Evolutionary conservation across 129 eudicot species (phyloP).

Genomic region (Arctium lappa): DNA sequence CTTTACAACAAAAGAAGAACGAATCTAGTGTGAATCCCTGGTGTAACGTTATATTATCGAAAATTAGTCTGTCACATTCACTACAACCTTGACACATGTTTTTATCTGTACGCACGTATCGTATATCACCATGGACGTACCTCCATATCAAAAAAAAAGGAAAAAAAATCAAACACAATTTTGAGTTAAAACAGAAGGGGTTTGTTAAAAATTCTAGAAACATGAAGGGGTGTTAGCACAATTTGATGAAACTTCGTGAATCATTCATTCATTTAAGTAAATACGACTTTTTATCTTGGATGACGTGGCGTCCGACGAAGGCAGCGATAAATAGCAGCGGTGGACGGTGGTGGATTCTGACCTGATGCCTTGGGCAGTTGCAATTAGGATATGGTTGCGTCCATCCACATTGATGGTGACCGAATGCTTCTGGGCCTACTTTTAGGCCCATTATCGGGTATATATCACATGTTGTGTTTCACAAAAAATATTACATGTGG

Average conservation of each 20-base stretch:
- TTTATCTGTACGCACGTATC: neutral
- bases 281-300: neutral
- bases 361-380: neutral
- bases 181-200: neutral
- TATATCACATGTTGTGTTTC: constrained; percentile 10
- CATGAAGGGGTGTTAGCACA: constrained; percentile 2
- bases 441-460: constrained; percentile 13
- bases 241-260: neutral
- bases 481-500: neutral
- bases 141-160: neutral
- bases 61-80: neutral
- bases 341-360: neutral
- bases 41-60: too few species aligned
- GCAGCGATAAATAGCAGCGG: constrained; percentile 14
- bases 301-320: constrained; percentile 22
- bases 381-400: neutral
- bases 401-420: constrained; percentile 13
- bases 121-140: neutral
- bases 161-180: neutral
- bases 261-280: neutral
- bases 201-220: neutral
- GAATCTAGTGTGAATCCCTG: neutral
- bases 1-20: neutral
- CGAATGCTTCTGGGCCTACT: constrained; percentile 16
- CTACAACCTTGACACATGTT: neutral